A percentile compares a stretch with the other conserved stretches of the same genome.
Conservation (phyloP, 495 filamentous ascomycete genomes). For the Annulohypoxylon bovei region DNA sequence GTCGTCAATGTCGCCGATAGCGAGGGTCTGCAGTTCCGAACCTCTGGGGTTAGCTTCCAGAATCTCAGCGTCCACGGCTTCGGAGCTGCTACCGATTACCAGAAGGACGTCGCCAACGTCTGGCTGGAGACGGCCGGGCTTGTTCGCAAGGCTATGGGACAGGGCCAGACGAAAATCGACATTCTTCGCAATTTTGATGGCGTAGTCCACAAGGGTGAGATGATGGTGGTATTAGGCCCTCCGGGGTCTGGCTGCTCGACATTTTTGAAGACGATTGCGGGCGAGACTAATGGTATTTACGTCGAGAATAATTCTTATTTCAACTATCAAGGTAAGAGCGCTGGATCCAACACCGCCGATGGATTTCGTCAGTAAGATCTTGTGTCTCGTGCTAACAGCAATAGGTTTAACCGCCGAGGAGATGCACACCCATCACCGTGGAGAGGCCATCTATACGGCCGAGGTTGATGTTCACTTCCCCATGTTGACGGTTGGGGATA, state of each 20-base stretch:
- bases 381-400: conserved; percentile 2
- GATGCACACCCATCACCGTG: conserved; percentile 75
- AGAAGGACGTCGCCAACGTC: conserved; percentile 75
- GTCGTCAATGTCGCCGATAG: conserved; percentile 58
- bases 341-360: background rate
- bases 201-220: conserved; percentile 78
- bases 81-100: conserved; percentile 80
- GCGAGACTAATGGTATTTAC: conserved; percentile 77
- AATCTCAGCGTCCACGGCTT: conserved; percentile 81
- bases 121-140: conserved; percentile 65
- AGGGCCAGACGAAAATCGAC: conserved; percentile 71
- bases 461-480: conserved; percentile 87
- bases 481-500: conserved; percentile 81
- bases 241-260: conserved; percentile 84
- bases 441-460: conserved; percentile 83
- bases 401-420: conserved; percentile 63
- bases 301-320: conserved; percentile 71
- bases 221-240: conserved; percentile 81
- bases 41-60: conserved; percentile 64
- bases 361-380: background rate
- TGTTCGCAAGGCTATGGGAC: conserved; percentile 59
- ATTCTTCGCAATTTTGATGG: conserved; percentile 84
- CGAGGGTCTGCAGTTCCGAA: conserved; percentile 57
- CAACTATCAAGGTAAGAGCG: conserved; percentile 72
- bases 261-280: conserved; percentile 80